Base-by-base conservation (phyloP, 2,329 filamentous ascomycete species). In the Colletotrichum sp. region DNA sequence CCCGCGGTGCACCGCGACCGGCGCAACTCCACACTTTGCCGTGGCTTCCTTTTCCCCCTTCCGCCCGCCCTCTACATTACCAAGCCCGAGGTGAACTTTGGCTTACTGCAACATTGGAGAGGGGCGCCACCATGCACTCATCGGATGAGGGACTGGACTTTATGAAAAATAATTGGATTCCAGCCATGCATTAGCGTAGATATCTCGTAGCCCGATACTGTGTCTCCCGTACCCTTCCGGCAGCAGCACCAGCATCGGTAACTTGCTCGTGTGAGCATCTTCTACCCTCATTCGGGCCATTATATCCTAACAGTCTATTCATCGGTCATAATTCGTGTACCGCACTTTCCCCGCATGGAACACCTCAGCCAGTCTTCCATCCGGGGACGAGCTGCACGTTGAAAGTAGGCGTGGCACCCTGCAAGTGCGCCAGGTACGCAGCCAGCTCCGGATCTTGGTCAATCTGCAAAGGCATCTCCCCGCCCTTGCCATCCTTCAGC, bases 371-470 rank as follows among this genome's bases (percentile, higher is more conserved):
- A 10, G 72, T 38, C 72, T 74, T 71, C 77, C 77, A 78, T 10
- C 66, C 77, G 9, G 75, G 77, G 15, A 85, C 80, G 60, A 86
- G 79, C 77, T 86, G 84, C 16, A 88, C 85, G 60, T 81, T 83
- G 78, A 89, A 89, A 10, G 84, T 87, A 8, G 87, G 86, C 38
- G 87, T 82, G 26, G 79, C 80, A 15, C 81, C 88, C 78, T 90
- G 86, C 30, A 93, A 87, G 81, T 94, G 93, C 63, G 89, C 87
- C 78, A 97, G 83, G 83, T 96, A 96, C 1, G 93, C 93, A 75
- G 90, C 89, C 77, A 97, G 82, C 84, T 96, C 94, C 77, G 92
- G 90, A 79, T 96, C 93, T 55, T 92, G 89, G 71, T 93, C 92
- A 79, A 96, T 93, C 71, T 88, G 85, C 80, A 94, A 90, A 18